phyloP scores from a whole-genome alignment of 192 early-diverging fungal genomes.

The Thoreauomyces humboldtii region DNA sequence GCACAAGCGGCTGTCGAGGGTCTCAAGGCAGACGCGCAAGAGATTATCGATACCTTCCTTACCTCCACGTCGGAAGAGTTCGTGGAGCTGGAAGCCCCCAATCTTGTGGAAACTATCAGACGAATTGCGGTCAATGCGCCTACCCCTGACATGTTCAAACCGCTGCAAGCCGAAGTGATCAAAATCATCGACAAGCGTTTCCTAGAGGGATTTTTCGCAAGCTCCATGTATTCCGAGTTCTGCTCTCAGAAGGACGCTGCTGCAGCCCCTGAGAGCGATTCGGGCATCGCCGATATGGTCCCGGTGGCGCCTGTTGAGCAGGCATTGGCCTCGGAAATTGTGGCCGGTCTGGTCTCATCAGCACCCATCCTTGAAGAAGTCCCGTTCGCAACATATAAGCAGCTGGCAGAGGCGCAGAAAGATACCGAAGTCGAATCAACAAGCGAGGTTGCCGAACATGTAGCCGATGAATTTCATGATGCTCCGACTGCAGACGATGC shows the following conservation, averaged over 20 bases:
- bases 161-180: slow-evolving; percentile 3
- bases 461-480: not conserved
- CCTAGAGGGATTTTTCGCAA: slow-evolving; percentile 1
- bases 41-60: slow-evolving; percentile 20
- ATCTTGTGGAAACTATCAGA: not conserved
- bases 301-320: not conserved
- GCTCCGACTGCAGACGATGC: not conserved
- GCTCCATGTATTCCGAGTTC: not conserved
- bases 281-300: not conserved
- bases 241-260: not conserved
- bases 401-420: not conserved
- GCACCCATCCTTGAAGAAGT: not conserved
- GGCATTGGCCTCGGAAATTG: not conserved
- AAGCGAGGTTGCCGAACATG: no score
- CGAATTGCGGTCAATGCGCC: not conserved
- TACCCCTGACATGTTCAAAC: slow-evolving; percentile 1
- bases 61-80: not conserved
- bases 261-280: no score
- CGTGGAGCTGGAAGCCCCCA: slow-evolving; percentile 1
- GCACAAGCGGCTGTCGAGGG: not conserved
- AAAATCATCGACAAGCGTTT: not conserved
- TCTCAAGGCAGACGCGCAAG: slow-evolving; percentile 13
- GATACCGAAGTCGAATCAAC: not conserved
- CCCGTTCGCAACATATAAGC: not conserved
- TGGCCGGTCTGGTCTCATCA: no score